Evolutionary conservation across 805 yeast species (phyloP).

Genomic region (Isabelozyma pseudorhagii): DNA sequence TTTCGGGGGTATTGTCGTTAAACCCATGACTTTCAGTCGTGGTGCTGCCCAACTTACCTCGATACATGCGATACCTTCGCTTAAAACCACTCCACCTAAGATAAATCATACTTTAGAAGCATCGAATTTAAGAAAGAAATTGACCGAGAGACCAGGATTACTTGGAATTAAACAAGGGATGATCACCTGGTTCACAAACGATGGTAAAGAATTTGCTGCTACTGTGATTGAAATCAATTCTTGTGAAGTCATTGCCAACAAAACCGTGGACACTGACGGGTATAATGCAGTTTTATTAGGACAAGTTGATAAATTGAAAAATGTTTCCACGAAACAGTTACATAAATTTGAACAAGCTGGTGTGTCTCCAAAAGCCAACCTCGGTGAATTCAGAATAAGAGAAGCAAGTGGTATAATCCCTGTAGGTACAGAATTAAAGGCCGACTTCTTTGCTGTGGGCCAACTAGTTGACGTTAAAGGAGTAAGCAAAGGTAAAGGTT

Average conservation of each 20-base stretch:
- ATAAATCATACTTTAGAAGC: constrained; percentile 66
- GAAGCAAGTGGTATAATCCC: constrained; percentile 64
- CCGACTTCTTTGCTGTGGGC: constrained; percentile 81
- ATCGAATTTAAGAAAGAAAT: constrained; percentile 67
- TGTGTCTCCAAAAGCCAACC: constrained; percentile 76
- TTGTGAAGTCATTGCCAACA: constrained; percentile 77
- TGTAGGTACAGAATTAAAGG: constrained; percentile 72
- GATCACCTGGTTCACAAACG: constrained; percentile 75
- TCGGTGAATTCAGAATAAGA: constrained; percentile 79
- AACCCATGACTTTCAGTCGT: constrained; percentile 14
- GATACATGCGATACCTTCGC: constrained; percentile 48
- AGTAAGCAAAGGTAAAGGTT: constrained; percentile 89
- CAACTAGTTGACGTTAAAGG: constrained; percentile 81
- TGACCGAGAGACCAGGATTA: constrained; percentile 78
- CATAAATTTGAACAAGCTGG: constrained; percentile 77
- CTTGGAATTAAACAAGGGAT: constrained; percentile 85
- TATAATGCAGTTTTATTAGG: constrained; percentile 87
- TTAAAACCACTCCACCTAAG: constrained; percentile 45
- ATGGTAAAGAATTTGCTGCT: constrained; percentile 73
- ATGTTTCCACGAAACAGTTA: constrained; percentile 49
- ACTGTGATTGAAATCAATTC: constrained; percentile 86
- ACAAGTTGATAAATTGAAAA: constrained; percentile 65
- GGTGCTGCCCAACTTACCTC: constrained; percentile 46
- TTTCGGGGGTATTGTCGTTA: neutral
- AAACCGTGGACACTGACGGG: constrained; percentile 71